Conservation (phyloP, 1,284 basidiomycete genomes). For the Ceratobasidium sp. region DNA sequence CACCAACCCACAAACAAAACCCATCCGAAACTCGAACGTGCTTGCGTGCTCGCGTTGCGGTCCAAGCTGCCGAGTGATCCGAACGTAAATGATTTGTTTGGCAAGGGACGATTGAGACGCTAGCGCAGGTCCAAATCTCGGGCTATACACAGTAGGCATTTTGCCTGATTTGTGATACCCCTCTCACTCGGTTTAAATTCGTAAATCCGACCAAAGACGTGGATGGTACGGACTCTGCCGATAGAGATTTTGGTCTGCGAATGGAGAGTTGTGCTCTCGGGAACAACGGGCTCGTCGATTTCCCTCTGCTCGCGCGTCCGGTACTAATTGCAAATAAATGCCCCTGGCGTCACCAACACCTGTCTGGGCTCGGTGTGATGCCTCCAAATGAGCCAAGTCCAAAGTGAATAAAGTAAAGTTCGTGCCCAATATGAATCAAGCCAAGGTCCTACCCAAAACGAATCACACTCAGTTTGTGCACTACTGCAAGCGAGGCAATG, state of each 20-base stretch:
- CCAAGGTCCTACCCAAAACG: no score
- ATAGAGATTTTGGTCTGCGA: no score
- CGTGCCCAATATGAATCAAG: no score
- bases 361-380: background rate
- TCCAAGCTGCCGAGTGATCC: slow-evolving; percentile 20
- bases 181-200: no score
- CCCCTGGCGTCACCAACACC: background rate
- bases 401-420: no score
- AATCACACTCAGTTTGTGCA: no score
- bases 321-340: background rate
- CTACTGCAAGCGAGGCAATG: background rate
- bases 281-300: background rate
- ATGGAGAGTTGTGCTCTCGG: background rate
- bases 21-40: slow-evolving; percentile 1
- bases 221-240: background rate
- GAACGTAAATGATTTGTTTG: background rate
- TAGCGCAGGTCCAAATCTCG: background rate
- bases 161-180: background rate
- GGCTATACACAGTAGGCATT: background rate
- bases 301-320: background rate
- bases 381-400: background rate
- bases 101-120: background rate
- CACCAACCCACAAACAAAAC: slow-evolving; percentile 1
- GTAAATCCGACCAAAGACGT: no score
- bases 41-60: background rate